phyloP scores from a whole-genome alignment of 2,329 filamentous ascomycete genomes.

The Talaromyces sp. region DNA sequence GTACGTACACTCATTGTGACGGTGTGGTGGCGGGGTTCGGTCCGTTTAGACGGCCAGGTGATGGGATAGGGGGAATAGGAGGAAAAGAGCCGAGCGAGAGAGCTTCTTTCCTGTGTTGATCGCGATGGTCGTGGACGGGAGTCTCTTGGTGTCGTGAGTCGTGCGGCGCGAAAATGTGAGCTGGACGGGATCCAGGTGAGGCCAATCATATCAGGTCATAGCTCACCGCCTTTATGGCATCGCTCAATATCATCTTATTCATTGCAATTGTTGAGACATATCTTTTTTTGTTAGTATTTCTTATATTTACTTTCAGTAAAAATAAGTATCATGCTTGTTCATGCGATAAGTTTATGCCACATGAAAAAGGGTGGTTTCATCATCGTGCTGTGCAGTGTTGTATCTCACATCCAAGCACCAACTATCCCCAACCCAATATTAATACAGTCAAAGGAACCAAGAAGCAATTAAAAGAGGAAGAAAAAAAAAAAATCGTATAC shows the following conservation, averaged over 20 bases:
- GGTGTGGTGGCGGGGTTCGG: constrained; percentile 4
- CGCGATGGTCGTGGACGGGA: constrained; percentile 18
- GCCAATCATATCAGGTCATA: constrained; percentile 26
- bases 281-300: too few relatives aligned
- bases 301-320: too few relatives aligned
- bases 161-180: constrained; percentile 40
- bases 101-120: constrained; percentile 12
- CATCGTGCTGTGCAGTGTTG: too few relatives aligned
- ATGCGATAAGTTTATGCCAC: too few relatives aligned
- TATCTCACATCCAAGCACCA: too few relatives aligned
- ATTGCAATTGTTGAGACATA: too few relatives aligned
- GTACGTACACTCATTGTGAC: constrained; percentile 38
- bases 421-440: neutral
- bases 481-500: constrained; percentile 2
- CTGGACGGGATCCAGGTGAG: constrained; percentile 21
- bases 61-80: neutral
- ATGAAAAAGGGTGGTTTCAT: too few relatives aligned
- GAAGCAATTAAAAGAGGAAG: neutral
- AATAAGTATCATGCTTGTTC: too few relatives aligned
- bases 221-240: constrained; percentile 29
- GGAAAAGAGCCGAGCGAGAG: constrained; percentile 1
- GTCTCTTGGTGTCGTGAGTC: constrained; percentile 20
- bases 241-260: neutral
- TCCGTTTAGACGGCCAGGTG: neutral
- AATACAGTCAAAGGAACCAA: neutral